Conservation (phyloP, 139 green algal genomes). For the Picochlorum sp. region DNA sequence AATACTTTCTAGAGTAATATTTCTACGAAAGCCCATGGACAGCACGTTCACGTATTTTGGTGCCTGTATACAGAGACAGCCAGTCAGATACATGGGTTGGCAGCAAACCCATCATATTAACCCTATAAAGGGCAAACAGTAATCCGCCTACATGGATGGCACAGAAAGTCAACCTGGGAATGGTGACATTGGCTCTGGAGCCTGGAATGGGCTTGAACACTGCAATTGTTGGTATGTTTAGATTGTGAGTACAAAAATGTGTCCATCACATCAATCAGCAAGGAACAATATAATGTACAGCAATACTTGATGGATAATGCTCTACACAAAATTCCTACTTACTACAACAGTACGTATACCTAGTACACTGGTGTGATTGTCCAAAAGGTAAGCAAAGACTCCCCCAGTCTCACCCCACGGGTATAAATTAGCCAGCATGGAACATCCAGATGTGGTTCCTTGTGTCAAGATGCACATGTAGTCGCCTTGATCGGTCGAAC, state of each 20-base stretch:
- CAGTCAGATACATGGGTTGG: constrained; percentile 79
- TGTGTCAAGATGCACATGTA: no score
- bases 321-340: constrained; percentile 40
- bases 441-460: no score
- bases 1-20: no score
- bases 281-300: not conserved
- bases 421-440: no score
- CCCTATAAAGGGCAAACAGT: constrained; percentile 70
- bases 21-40: not conserved
- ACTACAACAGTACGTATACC: no score
- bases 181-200: constrained; percentile 48
- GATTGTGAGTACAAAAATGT: no score
- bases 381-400: no score
- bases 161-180: constrained; percentile 67
- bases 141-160: constrained; percentile 58
- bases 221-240: no score
- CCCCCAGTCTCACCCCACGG: no score
- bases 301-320: no score
- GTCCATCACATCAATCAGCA: not conserved
- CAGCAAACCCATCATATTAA: constrained; percentile 83
- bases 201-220: constrained; percentile 50
- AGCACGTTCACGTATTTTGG: constrained; percentile 7
- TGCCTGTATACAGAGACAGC: constrained; percentile 39
- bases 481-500: no score
- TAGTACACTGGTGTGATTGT: no score